Evolutionary conservation across 805 yeast genomes (phyloP).

Genomic region (Zygoascus ofunaensis): DNA sequence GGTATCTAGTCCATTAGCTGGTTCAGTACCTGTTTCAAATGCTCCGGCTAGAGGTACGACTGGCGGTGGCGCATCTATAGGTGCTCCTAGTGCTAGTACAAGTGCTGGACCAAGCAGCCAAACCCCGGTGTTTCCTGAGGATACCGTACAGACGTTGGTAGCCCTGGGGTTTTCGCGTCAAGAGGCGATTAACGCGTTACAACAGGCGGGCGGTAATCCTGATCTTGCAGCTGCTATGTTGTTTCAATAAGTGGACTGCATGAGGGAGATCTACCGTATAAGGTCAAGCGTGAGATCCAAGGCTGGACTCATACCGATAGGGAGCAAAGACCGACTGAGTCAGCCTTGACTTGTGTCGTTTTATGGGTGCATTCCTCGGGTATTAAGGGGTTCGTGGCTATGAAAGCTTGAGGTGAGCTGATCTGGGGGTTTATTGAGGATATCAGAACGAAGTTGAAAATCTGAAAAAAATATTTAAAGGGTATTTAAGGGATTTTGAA

Average conservation of each 20-base stretch:
- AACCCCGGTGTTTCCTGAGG: conserved; percentile 25
- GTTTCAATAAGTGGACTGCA: conserved; percentile 29
- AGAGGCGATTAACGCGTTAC: conserved; percentile 58
- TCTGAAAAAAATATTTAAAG: too few relatives aligned
- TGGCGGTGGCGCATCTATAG: conserved; percentile 10
- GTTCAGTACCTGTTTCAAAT: neutral
- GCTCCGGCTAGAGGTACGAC: conserved; percentile 9
- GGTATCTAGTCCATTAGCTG: neutral
- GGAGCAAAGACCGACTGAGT: too few relatives aligned
- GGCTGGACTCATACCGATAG: too few relatives aligned
- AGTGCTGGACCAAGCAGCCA: conserved; percentile 9
- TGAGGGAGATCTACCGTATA: too few relatives aligned
- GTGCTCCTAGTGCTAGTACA: conserved; percentile 4
- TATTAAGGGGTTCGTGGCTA: too few relatives aligned
- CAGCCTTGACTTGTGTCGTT: too few relatives aligned
- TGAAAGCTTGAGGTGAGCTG: too few relatives aligned
- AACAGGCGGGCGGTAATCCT: conserved; percentile 61
- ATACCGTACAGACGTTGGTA: conserved; percentile 39
- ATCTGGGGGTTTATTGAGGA: too few relatives aligned
- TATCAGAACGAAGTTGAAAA: too few relatives aligned
- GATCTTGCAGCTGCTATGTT: conserved; percentile 80
- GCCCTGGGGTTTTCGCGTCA: conserved; percentile 61
- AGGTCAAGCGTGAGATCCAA: too few relatives aligned
- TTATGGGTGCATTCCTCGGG: too few relatives aligned
- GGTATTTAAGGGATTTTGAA: too few relatives aligned